Conservation (phyloP, 1,284 basidiomycete species). For the Apiotrichum porosum region DNA sequence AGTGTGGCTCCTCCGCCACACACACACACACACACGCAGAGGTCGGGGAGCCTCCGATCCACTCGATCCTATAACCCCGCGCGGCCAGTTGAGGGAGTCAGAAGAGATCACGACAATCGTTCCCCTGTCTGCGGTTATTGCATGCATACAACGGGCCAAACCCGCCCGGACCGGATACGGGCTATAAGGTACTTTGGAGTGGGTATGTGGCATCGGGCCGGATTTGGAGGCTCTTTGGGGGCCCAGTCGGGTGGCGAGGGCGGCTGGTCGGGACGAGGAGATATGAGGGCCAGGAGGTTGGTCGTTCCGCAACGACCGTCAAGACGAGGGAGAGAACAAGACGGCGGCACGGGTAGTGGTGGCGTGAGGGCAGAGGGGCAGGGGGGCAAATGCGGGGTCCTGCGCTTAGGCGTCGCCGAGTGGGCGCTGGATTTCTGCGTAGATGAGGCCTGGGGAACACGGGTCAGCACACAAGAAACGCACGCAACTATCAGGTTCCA, state of each 20-base stretch:
- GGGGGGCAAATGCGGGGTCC: no score
- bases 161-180: neutral
- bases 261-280: neutral
- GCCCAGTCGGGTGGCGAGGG: neutral
- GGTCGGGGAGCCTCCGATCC: no score
- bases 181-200: neutral
- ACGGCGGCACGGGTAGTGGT: neutral
- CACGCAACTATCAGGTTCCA: no score
- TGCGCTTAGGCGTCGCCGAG: slow-evolving; percentile 22
- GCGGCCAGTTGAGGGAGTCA: no score
- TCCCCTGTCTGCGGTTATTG: no score
- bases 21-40: neutral
- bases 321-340: no score
- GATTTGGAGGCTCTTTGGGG: neutral
- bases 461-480: neutral
- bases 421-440: slow-evolving; percentile 47
- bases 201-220: neutral
- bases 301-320: neutral
- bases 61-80: no score
- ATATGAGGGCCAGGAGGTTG: neutral
- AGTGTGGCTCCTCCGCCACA: no score
- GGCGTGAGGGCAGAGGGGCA: neutral
- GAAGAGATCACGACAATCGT: no score
- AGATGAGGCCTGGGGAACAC: slow-evolving; percentile 50
- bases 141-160: slow-evolving; percentile 5